Conservation (phyloP, 352 stramenopile species). For the Phytophthora europaea region DNA sequence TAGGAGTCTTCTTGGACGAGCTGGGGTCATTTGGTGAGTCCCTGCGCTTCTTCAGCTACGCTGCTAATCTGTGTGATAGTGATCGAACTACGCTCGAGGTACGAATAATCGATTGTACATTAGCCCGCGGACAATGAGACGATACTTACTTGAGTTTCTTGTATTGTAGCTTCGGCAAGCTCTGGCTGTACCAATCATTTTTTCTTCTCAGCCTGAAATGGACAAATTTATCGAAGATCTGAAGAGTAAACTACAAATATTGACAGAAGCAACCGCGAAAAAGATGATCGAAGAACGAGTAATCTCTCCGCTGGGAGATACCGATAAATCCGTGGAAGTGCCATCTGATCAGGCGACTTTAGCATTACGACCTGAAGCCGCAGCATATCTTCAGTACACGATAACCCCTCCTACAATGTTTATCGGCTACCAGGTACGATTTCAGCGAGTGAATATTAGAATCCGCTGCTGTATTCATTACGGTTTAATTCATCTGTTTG, state of each 20-base stretch:
- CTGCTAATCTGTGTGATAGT: constrained; percentile 42
- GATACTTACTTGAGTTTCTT: neutral
- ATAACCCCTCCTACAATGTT: constrained; percentile 79
- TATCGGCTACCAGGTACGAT: constrained; percentile 66
- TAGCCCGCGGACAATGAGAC: neutral
- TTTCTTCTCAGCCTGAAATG: constrained; percentile 38
- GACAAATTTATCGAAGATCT: constrained; percentile 28
- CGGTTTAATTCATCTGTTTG: neutral
- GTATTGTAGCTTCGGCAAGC: constrained; percentile 32
- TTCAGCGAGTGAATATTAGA: neutral
- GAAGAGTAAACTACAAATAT: constrained; percentile 12
- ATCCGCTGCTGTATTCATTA: neutral
- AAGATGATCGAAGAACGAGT: constrained; percentile 23
- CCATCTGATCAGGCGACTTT: neutral
- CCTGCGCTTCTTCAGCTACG: constrained; percentile 50
- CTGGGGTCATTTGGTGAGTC: constrained; percentile 60
- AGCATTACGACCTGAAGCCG: constrained; percentile 40
- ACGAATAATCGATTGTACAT: neutral
- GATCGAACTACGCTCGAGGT: constrained; percentile 54
- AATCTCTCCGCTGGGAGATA: constrained; percentile 30
- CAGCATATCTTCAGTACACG: constrained; percentile 59
- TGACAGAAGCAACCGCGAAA: neutral
- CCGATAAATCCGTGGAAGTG: neutral
- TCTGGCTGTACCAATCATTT: constrained; percentile 43
- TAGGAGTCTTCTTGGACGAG: constrained; percentile 78